phyloP scores from a whole-genome alignment of 768 basidiomycete genomes.

The Galerina marginata region DNA sequence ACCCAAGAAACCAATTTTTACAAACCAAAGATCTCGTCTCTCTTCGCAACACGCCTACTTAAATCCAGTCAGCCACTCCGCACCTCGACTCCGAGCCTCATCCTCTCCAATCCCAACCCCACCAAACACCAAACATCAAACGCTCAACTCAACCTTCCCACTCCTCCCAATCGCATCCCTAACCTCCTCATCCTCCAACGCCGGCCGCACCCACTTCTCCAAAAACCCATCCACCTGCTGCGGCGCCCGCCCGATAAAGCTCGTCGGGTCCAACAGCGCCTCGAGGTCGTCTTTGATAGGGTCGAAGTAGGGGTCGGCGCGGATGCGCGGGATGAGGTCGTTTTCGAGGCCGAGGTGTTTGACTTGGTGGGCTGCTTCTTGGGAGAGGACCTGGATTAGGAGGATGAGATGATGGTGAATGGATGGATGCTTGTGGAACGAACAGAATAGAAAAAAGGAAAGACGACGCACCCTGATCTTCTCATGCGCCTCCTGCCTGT shows the following conservation, averaged over 20 bases:
- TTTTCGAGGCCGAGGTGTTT: conserved; percentile 95
- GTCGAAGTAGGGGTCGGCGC: conserved; percentile 84
- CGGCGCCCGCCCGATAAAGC: conserved; percentile 93
- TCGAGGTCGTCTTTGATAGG: conserved; percentile 85
- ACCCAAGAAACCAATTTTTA: too few relatives aligned
- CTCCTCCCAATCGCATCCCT: conserved; percentile 56
- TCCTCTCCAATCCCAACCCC: too few relatives aligned
- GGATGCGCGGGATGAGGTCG: conserved; percentile 91
- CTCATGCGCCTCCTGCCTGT: conserved; percentile 96
- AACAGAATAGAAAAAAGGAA: conserved; percentile 1
- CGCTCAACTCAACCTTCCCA: conserved; percentile 68
- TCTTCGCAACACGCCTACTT: too few relatives aligned
- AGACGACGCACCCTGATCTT: conserved; percentile 74
- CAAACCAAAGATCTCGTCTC: too few relatives aligned
- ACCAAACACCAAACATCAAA: too few relatives aligned
- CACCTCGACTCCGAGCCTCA: too few relatives aligned
- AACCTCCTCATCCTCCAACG: conserved; percentile 63
- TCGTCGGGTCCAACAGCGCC: conserved; percentile 78
- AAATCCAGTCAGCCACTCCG: too few relatives aligned
- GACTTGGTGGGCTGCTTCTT: conserved; percentile 93
- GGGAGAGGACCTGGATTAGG: conserved; percentile 92
- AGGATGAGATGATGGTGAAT: too few relatives aligned
- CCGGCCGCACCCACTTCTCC: conserved; percentile 87
- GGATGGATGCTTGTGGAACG: neutral
- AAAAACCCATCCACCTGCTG: conserved; percentile 94